A percentile compares a stretch with the other conserved stretches of the same genome.
Conservation (phyloP, 495 filamentous ascomycete species). For the Acidiella bohemica region DNA sequence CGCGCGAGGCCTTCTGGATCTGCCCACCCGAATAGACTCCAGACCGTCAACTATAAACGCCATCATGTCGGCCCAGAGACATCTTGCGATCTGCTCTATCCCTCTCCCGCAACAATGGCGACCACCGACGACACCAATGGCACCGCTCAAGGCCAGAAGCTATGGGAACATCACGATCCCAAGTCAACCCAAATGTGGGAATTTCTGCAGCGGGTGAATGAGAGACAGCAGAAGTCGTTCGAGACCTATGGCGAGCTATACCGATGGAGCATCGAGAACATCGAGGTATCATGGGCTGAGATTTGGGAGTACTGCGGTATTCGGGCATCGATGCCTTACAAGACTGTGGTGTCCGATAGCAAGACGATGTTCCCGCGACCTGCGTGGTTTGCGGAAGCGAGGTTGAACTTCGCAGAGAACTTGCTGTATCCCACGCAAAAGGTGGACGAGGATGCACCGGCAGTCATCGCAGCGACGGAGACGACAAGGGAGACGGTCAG, state of each 20-base stretch:
- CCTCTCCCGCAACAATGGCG: constrained; percentile 4
- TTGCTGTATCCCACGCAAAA: constrained; percentile 58
- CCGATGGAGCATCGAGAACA: constrained; percentile 69
- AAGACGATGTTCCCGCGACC: constrained; percentile 73
- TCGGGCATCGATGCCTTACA: constrained; percentile 49
- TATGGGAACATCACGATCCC: constrained; percentile 41
- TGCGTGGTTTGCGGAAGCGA: constrained; percentile 63
- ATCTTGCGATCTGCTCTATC: too few relatives aligned
- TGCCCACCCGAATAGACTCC: too few relatives aligned
- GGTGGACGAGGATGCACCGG: constrained; percentile 43
- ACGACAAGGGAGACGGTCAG: constrained; percentile 50
- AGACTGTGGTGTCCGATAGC: constrained; percentile 47
- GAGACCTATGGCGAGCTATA: constrained; percentile 56
- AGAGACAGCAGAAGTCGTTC: constrained; percentile 50
- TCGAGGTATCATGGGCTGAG: constrained; percentile 69
- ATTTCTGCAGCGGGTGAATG: constrained; percentile 47
- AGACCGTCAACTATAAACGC: too few relatives aligned
- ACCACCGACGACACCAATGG: neutral
- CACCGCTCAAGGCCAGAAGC: neutral
- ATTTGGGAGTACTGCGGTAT: constrained; percentile 73
- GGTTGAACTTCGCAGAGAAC: constrained; percentile 85
- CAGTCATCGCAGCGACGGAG: constrained; percentile 66
- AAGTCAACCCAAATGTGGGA: constrained; percentile 23
- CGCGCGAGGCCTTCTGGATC: too few relatives aligned
- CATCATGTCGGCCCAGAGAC: too few relatives aligned